Evolutionary conservation across 148 eudicot species (phyloP), one percentile per base, ranked within the genome.

Genomic region (Spergularia bocconei): DNA sequence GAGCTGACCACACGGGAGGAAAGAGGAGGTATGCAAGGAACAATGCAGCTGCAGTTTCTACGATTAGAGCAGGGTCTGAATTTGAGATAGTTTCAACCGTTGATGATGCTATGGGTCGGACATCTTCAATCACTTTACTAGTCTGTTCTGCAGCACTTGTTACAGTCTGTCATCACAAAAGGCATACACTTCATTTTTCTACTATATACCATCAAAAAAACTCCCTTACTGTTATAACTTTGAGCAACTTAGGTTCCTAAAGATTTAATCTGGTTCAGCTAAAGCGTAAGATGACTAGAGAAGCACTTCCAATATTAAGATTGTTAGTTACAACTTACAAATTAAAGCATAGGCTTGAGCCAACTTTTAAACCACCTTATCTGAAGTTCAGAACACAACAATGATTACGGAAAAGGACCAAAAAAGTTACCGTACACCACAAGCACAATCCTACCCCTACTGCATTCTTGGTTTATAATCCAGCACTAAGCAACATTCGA

Each of bases 91-190:
- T 86, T 77, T 92, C 84, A 36, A 90, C 82, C 25, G 98, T 89
- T 62, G 98, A 89, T 41, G 93, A 87, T 36, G 94, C 97, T 21
- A 92, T 75, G 13, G 99, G 99, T 76, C 76, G 89, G 6, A 82
- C 97, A 13, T 75, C 91, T 79, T 87, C 85, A 55, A 95, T 90
- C 50, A 88, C 87, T 83, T 84, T 91, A 52, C 90, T 73, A 17
- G 93, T 91, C 66, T 90, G 91, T 75, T 86, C 88, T 64, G 97
- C 97, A 69, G 90, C 99, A 86, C 84, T 91, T 50, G 86, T 84
- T 51, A 92, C 96, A 52, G 90, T 92, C 97, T 94, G 90, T 76
- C 79, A 69, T 10, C 59, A 51, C 38, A 56, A 74, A 20, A 69
- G 5, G 51, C 75, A 69, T 55, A 55, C 6, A 50, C 13, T 7